Evolutionary conservation across 2,329 filamentous ascomycete genomes (phyloP).

Genomic region (Acrocalymma vagum): DNA sequence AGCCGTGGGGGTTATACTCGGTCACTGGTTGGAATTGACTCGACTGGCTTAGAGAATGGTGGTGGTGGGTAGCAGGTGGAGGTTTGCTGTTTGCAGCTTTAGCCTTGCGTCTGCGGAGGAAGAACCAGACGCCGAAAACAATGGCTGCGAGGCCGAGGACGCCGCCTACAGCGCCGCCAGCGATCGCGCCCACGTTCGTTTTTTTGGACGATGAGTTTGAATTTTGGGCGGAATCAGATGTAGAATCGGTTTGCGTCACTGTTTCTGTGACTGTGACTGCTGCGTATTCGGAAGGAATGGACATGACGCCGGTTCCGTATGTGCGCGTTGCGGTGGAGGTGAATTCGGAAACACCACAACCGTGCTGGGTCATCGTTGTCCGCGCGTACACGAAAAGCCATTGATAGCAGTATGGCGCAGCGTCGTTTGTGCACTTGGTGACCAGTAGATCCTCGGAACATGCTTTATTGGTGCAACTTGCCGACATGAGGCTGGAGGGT

Average conservation of each 20-base stretch:
- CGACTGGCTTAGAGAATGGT: neutral
- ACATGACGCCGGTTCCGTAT: slow-evolving; percentile 6
- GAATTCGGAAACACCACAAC: slow-evolving; percentile 30
- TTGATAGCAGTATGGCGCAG: slow-evolving; percentile 34
- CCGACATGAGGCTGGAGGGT: slow-evolving; percentile 27
- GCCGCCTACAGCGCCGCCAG: slow-evolving; percentile 43
- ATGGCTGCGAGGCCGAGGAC: slow-evolving; percentile 34
- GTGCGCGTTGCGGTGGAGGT: slow-evolving; percentile 27
- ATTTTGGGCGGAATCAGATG: neutral
- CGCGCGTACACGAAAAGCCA: slow-evolving; percentile 34
- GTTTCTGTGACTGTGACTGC: slow-evolving; percentile 14
- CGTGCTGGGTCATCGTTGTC: slow-evolving; percentile 39
- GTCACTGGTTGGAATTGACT: slow-evolving; percentile 6
- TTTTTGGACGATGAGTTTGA: slow-evolving; percentile 12
- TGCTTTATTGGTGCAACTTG: slow-evolving; percentile 31
- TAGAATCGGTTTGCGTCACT: slow-evolving; percentile 5
- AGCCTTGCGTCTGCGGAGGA: slow-evolving; percentile 26
- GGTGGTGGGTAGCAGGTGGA: neutral
- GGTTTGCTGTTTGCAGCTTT: slow-evolving; percentile 2
- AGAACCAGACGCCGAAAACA: slow-evolving; percentile 27
- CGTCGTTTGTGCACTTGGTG: slow-evolving; percentile 37
- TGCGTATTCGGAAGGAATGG: slow-evolving; percentile 3
- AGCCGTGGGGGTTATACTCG: slow-evolving; percentile 18
- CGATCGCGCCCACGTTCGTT: slow-evolving; percentile 35
- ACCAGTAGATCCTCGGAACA: slow-evolving; percentile 35